Evolutionary conservation across 2,329 filamentous ascomycete genomes (phyloP), one percentile per base, ranked within the genome.

Genomic region (Fusarium virguliforme): DNA sequence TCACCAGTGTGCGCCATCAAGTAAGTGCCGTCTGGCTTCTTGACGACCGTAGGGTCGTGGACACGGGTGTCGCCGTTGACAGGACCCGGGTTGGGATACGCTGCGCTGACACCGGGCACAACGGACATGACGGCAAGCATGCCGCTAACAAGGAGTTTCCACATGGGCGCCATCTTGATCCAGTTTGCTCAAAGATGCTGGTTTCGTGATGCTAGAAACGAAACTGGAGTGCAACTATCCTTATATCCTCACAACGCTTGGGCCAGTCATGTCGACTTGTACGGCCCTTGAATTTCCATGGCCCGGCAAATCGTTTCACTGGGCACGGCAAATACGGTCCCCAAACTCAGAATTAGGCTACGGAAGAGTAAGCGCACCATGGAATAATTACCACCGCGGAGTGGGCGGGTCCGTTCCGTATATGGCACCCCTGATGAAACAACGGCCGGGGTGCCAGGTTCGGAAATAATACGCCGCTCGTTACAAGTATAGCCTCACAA

Each of bases 1-100:
- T 74, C 68, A 8, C 65, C 78, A 0, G 78, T 79, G 65, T 70
- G 69, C 1, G 78, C 78, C 32, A 72, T 53, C 15, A 79, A 7
- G 59, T 79, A 79, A 4, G 68, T 67, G 37, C 76, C 77, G n/a
- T 68, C 59, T 0, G 75, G 66, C 3, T 65, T 78, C 67, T 79
- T 79, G 64, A 76, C 76, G 0, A 79, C 71, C 0, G 77, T 70
- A 1, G 77, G 77, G 32, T 79, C 77, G 55, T 79, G 77, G 37
- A 76, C 68, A n/a, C 67, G 65, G 51, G 70, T 74, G 48, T 70
- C 73, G 34, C 77, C 77, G 0, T 65, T 67, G 48, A 79, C 76
- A 0, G 57, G 46, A 3, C 77, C 77, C 1, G 77, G 77, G 55
- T 66, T 66, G 18, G 51, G 56, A 35, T 65, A 54, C 10, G 50